Conservation (phyloP, 257 asterid genomes). For the Solanum virginianum region DNA sequence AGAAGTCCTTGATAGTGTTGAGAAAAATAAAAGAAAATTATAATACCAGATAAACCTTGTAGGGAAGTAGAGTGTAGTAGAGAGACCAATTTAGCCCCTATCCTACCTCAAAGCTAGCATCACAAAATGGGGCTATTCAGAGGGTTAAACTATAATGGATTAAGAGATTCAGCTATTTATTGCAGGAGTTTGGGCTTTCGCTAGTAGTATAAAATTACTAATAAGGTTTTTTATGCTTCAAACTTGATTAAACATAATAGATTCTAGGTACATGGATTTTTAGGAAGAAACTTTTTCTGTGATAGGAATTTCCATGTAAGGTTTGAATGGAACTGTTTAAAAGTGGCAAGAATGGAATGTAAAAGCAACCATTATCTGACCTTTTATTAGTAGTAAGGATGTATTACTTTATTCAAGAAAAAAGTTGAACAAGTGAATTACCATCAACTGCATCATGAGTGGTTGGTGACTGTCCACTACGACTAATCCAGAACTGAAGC, state of each 20-base stretch:
- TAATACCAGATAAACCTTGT: background rate
- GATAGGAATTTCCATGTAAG: background rate
- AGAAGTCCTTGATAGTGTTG: background rate
- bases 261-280: background rate
- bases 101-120: background rate
- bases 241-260: background rate
- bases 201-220: background rate
- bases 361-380: background rate
- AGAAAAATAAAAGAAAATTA: background rate
- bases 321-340: background rate
- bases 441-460: conserved; percentile 97
- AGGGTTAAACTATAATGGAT: background rate
- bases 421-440: conserved; percentile 5
- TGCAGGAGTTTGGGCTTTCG: background rate
- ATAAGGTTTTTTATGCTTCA: background rate
- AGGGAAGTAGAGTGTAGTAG: background rate
- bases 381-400: background rate
- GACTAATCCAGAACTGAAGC: conserved; percentile 78
- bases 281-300: background rate
- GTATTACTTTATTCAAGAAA: background rate
- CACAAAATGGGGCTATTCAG: background rate
- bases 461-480: conserved; percentile 75
- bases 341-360: background rate
- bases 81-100: background rate
- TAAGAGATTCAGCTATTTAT: background rate